phyloP scores from a whole-genome alignment of 306 rosid species.

The Lathyrus aphaca region DNA sequence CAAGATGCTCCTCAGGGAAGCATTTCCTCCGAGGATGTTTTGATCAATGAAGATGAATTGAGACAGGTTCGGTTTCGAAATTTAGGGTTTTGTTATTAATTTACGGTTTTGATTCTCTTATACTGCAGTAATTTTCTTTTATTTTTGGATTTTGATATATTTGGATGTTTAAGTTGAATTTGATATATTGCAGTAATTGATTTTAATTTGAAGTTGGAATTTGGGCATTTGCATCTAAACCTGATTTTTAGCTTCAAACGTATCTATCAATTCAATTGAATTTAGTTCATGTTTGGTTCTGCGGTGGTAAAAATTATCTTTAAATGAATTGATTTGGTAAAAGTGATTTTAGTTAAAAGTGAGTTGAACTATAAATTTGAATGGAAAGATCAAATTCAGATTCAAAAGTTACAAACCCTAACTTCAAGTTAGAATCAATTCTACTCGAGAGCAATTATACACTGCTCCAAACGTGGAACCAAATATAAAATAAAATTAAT shows the following conservation, averaged over 20 bases:
- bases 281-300: too few species aligned
- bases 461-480: too few species aligned
- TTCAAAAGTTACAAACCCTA: too few species aligned
- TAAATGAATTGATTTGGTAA: too few species aligned
- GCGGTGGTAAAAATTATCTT: too few species aligned
- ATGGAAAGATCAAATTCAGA: too few species aligned
- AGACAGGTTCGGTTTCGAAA: constrained; percentile 27
- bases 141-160: background rate
- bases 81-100: constrained; percentile 11
- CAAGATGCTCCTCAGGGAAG: constrained; percentile 17
- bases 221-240: too few species aligned
- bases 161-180: background rate
- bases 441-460: too few species aligned
- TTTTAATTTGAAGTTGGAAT: background rate
- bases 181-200: background rate
- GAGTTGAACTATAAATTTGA: too few species aligned
- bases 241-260: background rate
- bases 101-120: background rate
- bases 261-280: background rate
- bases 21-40: constrained; percentile 28
- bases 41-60: constrained; percentile 40
- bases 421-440: too few species aligned
- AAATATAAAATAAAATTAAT: background rate
- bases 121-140: background rate
- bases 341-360: too few species aligned